A percentile compares a stretch with the other conserved stretches of the same genome.
phyloP scores from a whole-genome alignment of 495 filamentous ascomycete species.

The Hyaloscypha variabilis region DNA sequence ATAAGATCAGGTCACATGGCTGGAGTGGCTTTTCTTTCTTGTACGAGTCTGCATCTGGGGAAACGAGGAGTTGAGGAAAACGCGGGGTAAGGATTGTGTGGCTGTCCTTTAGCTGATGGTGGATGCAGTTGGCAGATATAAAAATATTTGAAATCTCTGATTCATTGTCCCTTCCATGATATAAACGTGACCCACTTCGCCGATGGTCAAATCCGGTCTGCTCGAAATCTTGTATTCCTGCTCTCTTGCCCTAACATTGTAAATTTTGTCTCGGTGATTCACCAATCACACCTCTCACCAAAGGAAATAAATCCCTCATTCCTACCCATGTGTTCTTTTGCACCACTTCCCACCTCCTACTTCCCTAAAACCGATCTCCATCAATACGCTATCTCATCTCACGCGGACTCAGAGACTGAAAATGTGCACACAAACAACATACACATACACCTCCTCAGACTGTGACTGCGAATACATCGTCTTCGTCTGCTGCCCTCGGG shows the following conservation, averaged over 20 bases:
- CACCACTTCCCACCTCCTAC: neutral
- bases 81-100: neutral
- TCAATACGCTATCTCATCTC: neutral
- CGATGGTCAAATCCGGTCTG: neutral
- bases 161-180: neutral
- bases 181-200: neutral
- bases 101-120: neutral
- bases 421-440: constrained; percentile 3
- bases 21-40: neutral
- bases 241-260: neutral
- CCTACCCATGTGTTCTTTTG: neutral
- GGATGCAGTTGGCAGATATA: neutral
- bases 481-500: neutral
- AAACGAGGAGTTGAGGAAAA: neutral
- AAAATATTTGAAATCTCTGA: constrained; percentile 4
- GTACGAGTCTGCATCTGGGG: neutral
- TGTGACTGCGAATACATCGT: constrained; percentile 9
- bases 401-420: neutral
- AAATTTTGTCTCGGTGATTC: neutral
- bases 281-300: neutral
- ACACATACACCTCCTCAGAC: constrained; percentile 4
- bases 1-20: neutral
- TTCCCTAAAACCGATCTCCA: neutral
- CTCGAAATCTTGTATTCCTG: neutral
- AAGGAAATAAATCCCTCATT: neutral